These are phyloP conservation scores for Metschnikowia gelsemii DNA, from an alignment of 805 yeast genomes.

Conservation along the genomic window DNA sequence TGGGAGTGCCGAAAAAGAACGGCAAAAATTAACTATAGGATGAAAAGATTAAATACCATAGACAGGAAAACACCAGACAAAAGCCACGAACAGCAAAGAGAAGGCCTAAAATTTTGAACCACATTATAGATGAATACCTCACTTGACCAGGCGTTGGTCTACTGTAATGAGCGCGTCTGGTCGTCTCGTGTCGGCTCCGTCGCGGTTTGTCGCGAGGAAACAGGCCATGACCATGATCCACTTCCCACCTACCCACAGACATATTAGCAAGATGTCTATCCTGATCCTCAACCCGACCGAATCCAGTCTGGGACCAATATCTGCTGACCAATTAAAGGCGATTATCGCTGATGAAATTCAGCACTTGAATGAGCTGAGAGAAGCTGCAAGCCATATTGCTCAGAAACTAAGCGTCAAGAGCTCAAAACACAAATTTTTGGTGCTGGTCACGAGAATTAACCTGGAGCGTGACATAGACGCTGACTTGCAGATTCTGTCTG, in stretches of 20 bases:
- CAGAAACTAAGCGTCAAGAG: conserved; percentile 42
- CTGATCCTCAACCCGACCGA: conserved; percentile 11
- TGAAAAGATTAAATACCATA: too few species aligned
- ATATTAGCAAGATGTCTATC: conserved; percentile 11
- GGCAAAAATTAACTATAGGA: background rate
- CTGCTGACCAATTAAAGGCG: conserved; percentile 5
- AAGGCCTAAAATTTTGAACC: too few species aligned
- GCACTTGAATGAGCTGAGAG: conserved; percentile 17
- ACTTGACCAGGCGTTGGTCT: too few species aligned
- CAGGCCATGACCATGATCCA: too few species aligned
- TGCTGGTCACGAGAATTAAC: conserved; percentile 41
- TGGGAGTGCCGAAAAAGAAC: background rate
- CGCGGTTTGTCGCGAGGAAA: too few species aligned
- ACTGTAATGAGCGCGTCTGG: background rate
- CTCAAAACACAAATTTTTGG: conserved; percentile 56
- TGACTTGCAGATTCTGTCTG: conserved; percentile 28
- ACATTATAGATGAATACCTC: too few species aligned
- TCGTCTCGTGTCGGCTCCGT: background rate
- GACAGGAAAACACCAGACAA: too few species aligned
- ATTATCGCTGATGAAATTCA: conserved; percentile 7
- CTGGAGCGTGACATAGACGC: conserved; percentile 20
- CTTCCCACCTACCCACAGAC: background rate
- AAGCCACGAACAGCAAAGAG: too few species aligned
- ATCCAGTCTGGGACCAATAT: conserved; percentile 15
- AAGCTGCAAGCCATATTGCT: conserved; percentile 33